Evolutionary conservation across 2,329 filamentous ascomycete species (phyloP).

Genomic region (Magnaporthiopsis incrustans): DNA sequence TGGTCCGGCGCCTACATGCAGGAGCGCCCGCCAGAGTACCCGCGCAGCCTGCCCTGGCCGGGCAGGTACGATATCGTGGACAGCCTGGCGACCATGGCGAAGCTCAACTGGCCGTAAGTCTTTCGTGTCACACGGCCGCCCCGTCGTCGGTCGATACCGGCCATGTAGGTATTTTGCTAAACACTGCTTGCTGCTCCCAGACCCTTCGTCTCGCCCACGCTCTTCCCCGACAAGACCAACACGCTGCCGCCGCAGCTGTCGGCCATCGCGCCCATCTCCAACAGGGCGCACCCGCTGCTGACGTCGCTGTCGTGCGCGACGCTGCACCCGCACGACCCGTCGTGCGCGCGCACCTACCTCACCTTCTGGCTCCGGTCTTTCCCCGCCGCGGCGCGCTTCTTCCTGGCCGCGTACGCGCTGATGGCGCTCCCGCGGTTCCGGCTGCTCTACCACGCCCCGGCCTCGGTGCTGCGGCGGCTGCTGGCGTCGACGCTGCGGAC

Average conservation of each 20-base stretch:
- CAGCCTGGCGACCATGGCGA: conserved; percentile 72
- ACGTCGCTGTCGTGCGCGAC: conserved; percentile 80
- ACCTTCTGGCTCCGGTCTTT: conserved; percentile 83
- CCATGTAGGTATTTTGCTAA: too few species aligned
- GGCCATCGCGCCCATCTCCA: conserved; percentile 67
- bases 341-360: conserved; percentile 78
- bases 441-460: conserved; percentile 59
- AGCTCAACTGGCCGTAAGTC: conserved; percentile 73
- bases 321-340: conserved; percentile 80
- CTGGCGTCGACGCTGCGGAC: conserved; percentile 64
- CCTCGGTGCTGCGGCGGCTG: conserved; percentile 58
- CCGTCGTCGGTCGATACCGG: too few species aligned
- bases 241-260: conserved; percentile 57
- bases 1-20: conserved; percentile 77
- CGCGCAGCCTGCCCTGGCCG: conserved; percentile 64
- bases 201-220: conserved; percentile 73
- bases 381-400: conserved; percentile 68
- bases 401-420: conserved; percentile 65
- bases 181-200: too few species aligned
- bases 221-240: conserved; percentile 65
- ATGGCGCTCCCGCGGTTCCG: conserved; percentile 64
- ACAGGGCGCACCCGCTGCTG: conserved; percentile 80
- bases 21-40: conserved; percentile 58
- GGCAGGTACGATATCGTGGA: conserved; percentile 68
- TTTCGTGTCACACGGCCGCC: conserved; percentile 1